Percentiles rank a stretch among this genome's conserved stretches.
These are phyloP conservation scores for Dictyophora rubrovolvata DNA, from an alignment of 768 basidiomycete genomes.

Conservation along the genomic window DNA sequence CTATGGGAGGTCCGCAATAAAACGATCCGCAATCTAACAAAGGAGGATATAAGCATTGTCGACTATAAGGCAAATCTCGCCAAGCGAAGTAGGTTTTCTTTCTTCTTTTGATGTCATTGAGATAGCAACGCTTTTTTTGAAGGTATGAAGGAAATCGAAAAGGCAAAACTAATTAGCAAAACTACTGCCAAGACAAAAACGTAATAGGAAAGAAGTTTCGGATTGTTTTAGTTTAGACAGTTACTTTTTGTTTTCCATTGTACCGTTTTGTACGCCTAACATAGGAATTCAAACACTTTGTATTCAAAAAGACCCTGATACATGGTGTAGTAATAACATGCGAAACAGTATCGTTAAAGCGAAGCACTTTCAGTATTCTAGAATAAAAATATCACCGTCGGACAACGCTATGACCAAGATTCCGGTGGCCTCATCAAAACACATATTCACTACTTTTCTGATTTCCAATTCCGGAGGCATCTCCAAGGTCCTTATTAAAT, in stretches of 20 bases:
- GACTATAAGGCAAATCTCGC: conserved; percentile 88
- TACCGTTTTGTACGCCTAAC: background rate
- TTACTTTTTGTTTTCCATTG: no score
- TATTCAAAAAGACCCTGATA: background rate
- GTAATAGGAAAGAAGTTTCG: no score
- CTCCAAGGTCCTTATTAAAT: background rate
- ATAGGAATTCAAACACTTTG: background rate
- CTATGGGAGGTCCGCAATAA: conserved; percentile 97
- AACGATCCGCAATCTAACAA: conserved; percentile 87
- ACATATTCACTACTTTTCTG: background rate
- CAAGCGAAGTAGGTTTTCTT: conserved; percentile 53
- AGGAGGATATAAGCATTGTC: conserved; percentile 78
- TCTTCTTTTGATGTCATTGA: background rate
- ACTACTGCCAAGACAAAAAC: conserved; percentile 60
- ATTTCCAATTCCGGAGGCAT: background rate
- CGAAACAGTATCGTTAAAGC: background rate
- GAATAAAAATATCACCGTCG: background rate
- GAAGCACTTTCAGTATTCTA: background rate
- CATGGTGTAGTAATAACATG: background rate
- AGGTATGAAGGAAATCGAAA: conserved; percentile 84
- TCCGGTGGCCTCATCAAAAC: background rate
- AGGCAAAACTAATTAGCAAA: conserved; percentile 90
- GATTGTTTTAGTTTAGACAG: no score
- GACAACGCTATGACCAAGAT: background rate
- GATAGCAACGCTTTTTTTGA: conserved; percentile 3